Conservation (phyloP, 23 red algal species). For the Gracilaria gracilis region DNA sequence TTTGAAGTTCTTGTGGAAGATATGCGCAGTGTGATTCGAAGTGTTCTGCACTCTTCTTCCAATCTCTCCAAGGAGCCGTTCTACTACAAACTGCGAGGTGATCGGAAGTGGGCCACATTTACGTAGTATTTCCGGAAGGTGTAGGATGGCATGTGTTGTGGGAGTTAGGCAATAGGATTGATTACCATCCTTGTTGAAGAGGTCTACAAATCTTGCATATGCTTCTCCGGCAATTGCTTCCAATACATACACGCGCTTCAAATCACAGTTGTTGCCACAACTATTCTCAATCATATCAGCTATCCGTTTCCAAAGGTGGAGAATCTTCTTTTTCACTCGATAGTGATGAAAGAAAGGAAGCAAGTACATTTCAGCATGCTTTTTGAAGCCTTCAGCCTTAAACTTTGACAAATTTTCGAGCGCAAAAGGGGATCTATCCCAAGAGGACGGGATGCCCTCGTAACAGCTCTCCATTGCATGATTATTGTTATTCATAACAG, state of each 20-base stretch:
- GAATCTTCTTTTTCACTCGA: background rate
- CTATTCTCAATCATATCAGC: background rate
- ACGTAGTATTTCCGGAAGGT: background rate
- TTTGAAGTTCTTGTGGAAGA: constrained; percentile 31
- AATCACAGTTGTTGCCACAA: background rate
- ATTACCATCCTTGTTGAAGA: background rate
- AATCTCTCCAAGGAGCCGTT: constrained; percentile 15
- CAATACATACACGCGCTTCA: too few species aligned
- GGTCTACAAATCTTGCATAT: background rate
- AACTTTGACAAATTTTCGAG: constrained; percentile 4
- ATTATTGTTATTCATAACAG: too few species aligned
- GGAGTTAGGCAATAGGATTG: constrained; percentile 6
- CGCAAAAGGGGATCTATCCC: background rate
- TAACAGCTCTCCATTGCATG: too few species aligned
- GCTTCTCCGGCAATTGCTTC: background rate
- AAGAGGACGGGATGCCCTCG: background rate
- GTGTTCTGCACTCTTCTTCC: background rate
- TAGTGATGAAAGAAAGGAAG: background rate
- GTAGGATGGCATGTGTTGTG: background rate
- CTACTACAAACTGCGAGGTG: constrained; percentile 7
- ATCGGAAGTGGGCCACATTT: constrained; percentile 20
- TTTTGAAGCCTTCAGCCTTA: constrained; percentile 15
- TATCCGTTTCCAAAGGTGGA: background rate
- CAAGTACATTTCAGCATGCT: constrained; percentile 5
- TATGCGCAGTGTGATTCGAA: background rate